Base-by-base conservation (phyloP, 345 rosid genomes). In the Erodium maritimum region DNA sequence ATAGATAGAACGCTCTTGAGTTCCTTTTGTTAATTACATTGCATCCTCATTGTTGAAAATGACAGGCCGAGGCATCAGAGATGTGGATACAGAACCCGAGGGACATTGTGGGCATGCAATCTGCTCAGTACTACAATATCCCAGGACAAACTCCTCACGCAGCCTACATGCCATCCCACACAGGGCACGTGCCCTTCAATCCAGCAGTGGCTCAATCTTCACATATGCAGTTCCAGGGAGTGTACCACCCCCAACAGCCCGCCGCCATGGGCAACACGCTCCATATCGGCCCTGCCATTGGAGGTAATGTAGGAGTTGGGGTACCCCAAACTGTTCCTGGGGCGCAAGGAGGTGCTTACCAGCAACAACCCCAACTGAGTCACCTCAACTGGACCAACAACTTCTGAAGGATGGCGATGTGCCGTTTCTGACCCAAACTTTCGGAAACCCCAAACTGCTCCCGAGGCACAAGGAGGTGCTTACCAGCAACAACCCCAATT, bases 71-170 rank as follows among this genome's bases (percentile, higher is more conserved):
- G 75, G 61, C 91, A 50, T 86, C 98, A 11, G 98, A 91, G 71
- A 79, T 91, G 19, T 91, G 98, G 98, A 76, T 88, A 73, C 90
- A 78, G 67, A 91, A 88, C 74, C 88, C 82, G 1, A 82, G 98
- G 70, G 95, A 88, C 54, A 52, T 84, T 75, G n/a, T n/a, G n/a
- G n/a, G n/a, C n/a, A n/a, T n/a, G n/a, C 98, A 88, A 50, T 82
- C 96, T 24, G 65, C 80, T 42, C 82, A 77, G 10, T 88, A 86
- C 79, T 88, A 91, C 76, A 84, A 86, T 63, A 69, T 91, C 71
- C 77, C 91, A 25, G 90, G 86, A 58, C 98, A 91, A 75, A 60
- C 93, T 3, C 87, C 95, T 25, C 95, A 82, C 67, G 81, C 85
- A 50, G 79, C 96, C 42, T 88, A 86, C 65, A 22, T 88, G 75